These are phyloP conservation scores for Whalleya microplaca DNA, from an alignment of 2,329 filamentous ascomycete genomes.

Conservation along the genomic window DNA sequence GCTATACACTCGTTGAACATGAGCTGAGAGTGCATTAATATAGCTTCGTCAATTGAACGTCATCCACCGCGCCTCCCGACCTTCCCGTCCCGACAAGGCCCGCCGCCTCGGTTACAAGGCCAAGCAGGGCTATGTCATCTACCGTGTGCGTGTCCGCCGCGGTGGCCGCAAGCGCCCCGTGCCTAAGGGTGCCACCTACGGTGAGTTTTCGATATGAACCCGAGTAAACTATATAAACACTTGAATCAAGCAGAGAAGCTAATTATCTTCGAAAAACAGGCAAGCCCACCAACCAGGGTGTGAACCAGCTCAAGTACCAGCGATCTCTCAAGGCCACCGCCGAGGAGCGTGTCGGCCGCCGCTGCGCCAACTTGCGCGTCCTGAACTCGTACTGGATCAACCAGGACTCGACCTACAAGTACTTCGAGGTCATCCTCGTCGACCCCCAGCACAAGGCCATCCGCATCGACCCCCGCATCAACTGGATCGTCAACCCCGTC, in stretches of 20 bases:
- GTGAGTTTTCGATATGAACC: slow-evolving; percentile 59
- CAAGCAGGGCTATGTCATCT: slow-evolving; percentile 99
- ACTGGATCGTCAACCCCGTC: slow-evolving; percentile 99
- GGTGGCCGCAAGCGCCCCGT: slow-evolving; percentile 98
- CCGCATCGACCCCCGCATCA: slow-evolving; percentile 98
- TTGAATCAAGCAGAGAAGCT: slow-evolving; percentile 6
- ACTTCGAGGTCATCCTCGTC: slow-evolving; percentile 99
- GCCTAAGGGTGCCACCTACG: slow-evolving; percentile 98
- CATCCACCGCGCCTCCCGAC: slow-evolving; percentile 98
- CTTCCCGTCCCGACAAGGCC: slow-evolving; percentile 99
- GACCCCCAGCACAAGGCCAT: slow-evolving; percentile 99
- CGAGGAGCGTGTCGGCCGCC: slow-evolving; percentile 99
- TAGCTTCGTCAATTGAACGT: slow-evolving; percentile 99
- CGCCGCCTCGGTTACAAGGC: slow-evolving; percentile 99
- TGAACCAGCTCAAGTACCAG: slow-evolving; percentile 99
- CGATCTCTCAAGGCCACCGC: slow-evolving; percentile 96
- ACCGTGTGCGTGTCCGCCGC: slow-evolving; percentile 97
- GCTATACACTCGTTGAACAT: slow-evolving; percentile 99
- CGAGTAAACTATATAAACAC: background rate
- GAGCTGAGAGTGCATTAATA: slow-evolving; percentile 99
- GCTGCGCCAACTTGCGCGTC: slow-evolving; percentile 98
- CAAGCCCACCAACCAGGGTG: slow-evolving; percentile 99
- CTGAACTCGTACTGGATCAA: slow-evolving; percentile 99
- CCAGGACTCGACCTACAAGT: slow-evolving; percentile 99
- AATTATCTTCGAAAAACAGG: slow-evolving; percentile 56